phyloP scores from a whole-genome alignment of 1,284 basidiomycete species.

The Apiotrichum domesticum region DNA sequence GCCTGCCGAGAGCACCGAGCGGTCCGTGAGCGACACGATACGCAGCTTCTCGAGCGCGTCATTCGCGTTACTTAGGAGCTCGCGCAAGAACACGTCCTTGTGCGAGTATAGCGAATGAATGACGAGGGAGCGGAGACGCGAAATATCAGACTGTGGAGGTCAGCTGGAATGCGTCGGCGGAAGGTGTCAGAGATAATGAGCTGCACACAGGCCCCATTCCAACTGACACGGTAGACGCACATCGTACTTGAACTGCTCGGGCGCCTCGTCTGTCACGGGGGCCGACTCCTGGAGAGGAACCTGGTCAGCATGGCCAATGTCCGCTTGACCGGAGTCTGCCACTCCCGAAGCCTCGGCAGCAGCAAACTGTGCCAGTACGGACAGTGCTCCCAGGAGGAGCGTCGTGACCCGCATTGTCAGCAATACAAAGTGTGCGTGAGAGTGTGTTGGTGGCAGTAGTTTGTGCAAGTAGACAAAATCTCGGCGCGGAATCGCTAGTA shows the following conservation, averaged over 20 bases:
- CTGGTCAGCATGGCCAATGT: too few relatives aligned
- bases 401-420: constrained; percentile 22
- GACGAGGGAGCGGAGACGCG: constrained; percentile 82
- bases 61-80: constrained; percentile 88
- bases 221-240: constrained; percentile 47
- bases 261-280: constrained; percentile 50
- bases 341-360: constrained; percentile 49
- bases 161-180: background rate
- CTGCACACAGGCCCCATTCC: background rate
- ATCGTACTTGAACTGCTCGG: constrained; percentile 58
- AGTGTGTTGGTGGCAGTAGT: too few relatives aligned
- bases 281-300: too few relatives aligned
- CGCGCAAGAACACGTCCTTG: constrained; percentile 87
- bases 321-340: too few relatives aligned
- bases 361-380: constrained; percentile 52
- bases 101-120: constrained; percentile 57
- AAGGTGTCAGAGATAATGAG: background rate
- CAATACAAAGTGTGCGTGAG: background rate
- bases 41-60: constrained; percentile 92
- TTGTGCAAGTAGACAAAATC: too few relatives aligned
- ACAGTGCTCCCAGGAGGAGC: constrained; percentile 15
- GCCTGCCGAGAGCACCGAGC: constrained; percentile 56
- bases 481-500: background rate
- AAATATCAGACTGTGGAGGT: constrained; percentile 70
- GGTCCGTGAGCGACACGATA: constrained; percentile 73